Base-by-base conservation (phyloP, 306 rosid species). In the Psophocarpus tetragonolobus region DNA sequence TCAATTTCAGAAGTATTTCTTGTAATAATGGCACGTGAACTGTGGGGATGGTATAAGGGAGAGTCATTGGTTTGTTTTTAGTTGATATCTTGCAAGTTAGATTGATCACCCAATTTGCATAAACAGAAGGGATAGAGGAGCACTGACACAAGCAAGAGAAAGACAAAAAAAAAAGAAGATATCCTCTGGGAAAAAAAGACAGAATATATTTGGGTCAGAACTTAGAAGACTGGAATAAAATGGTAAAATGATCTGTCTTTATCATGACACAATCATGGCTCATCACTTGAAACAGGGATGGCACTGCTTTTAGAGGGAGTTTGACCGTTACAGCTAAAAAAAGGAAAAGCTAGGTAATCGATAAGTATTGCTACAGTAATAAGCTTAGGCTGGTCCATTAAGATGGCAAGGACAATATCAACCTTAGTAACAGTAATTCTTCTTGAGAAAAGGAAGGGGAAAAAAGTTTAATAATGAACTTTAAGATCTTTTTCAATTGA, bases 301-400 rank as follows among this genome's bases (percentile, higher is more conserved):
- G 78, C 71, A 57, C 67, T 42, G 42, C 79, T 63, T 61, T 79
- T 57, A 62, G 50, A 17, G 66, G 33, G 23, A 53, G 63, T 74
- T 79, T 62, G 71, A 79, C 48, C 48, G 33, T 63, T 41, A 84
- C 64, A 50, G 65, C 71, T 44, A 23, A 50, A 75, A 33, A 80
- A 39, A 35, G 71, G 29, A 11, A 47, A 51, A 67, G 45, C 35
- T 56, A 44, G 48, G 64, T 70, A 45, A 23, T 50, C 39, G 15
- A 48, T 21, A 26, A 32, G 41, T 44, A 71, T 24, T 15, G 41
- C 27, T 44, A 17, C 18, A 12, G 71, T 45, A n/a, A 14, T 47
- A 65, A 50, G 62, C 44, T 64, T 47, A 65, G 58, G 62, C 44
- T 64, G 47, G 70, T 60, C 56, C 70, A 48, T 48, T 20, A 61